Conservation (phyloP, 345 rosid genomes). For the Salix caprea region DNA sequence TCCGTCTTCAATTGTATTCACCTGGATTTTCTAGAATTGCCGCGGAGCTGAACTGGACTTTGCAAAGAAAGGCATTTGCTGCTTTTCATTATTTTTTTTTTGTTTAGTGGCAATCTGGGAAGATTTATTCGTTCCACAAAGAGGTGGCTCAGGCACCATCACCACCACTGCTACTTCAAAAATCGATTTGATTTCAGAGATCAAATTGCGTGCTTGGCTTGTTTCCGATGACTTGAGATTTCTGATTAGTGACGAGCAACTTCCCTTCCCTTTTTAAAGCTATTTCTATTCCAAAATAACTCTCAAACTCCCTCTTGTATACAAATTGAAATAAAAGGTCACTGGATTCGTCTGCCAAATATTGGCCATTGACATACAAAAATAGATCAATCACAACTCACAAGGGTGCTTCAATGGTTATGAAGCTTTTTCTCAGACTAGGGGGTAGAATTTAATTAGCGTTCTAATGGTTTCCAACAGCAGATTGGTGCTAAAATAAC, state of each 20-base stretch:
- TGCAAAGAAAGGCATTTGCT: conserved; percentile 5
- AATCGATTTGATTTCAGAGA: background rate
- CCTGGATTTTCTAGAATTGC: conserved; percentile 10
- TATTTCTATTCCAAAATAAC: background rate
- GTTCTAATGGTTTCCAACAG: background rate
- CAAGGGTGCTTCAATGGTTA: background rate
- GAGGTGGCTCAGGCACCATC: background rate
- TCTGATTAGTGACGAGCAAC: background rate
- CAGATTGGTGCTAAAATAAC: background rate
- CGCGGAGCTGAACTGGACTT: conserved; percentile 21
- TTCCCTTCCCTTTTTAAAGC: background rate
- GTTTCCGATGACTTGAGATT: background rate
- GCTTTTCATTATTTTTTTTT: conserved; percentile 11
- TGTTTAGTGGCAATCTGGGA: background rate
- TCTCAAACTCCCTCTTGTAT: background rate
- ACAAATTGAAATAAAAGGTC: background rate
- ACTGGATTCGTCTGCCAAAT: background rate
- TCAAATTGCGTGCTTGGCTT: background rate
- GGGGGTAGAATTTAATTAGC: conserved; percentile 1
- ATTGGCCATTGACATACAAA: background rate
- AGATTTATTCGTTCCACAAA: background rate
- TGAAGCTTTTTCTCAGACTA: background rate
- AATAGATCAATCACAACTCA: background rate
- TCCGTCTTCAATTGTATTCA: conserved; percentile 7
- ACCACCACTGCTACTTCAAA: background rate